phyloP scores from a whole-genome alignment of 805 yeast genomes.

The Candida tammaniensis region DNA sequence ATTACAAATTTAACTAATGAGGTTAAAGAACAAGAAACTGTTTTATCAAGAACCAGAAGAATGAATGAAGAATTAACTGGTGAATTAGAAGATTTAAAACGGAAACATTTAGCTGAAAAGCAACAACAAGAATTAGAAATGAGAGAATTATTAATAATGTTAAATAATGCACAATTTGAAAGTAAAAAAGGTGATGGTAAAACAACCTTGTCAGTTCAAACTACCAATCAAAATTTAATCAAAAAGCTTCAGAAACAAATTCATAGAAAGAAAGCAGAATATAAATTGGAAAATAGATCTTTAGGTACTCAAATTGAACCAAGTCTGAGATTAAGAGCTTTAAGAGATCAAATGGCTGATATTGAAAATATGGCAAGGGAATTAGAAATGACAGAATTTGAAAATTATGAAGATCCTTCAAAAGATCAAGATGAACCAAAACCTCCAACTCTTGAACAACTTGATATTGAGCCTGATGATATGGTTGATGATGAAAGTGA shows the following conservation, averaged over 20 bases:
- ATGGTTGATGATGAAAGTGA: constrained; percentile 6
- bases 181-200: constrained; percentile 31
- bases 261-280: constrained; percentile 45
- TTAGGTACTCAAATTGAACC: constrained; percentile 67
- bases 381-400: constrained; percentile 82
- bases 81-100: constrained; percentile 63
- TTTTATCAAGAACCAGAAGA: constrained; percentile 58
- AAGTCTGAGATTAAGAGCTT: constrained; percentile 65
- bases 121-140: constrained; percentile 75
- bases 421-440: constrained; percentile 1
- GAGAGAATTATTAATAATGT: constrained; percentile 65
- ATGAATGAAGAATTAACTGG: constrained; percentile 56
- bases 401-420: constrained; percentile 23
- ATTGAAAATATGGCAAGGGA: constrained; percentile 82
- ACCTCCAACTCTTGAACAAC: constrained; percentile 1
- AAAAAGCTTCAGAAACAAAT: constrained; percentile 44
- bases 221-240: constrained; percentile 35
- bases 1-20: constrained; percentile 60
- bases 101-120: constrained; percentile 58
- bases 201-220: constrained; percentile 34
- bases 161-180: constrained; percentile 43
- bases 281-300: constrained; percentile 42
- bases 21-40: constrained; percentile 58
- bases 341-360: constrained; percentile 82
- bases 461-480: constrained; percentile 3